A percentile compares a stretch with the other conserved stretches of the same genome.
Evolutionary conservation across 495 filamentous ascomycete species (phyloP).

Genomic region (Aspergillus ellipticus): DNA sequence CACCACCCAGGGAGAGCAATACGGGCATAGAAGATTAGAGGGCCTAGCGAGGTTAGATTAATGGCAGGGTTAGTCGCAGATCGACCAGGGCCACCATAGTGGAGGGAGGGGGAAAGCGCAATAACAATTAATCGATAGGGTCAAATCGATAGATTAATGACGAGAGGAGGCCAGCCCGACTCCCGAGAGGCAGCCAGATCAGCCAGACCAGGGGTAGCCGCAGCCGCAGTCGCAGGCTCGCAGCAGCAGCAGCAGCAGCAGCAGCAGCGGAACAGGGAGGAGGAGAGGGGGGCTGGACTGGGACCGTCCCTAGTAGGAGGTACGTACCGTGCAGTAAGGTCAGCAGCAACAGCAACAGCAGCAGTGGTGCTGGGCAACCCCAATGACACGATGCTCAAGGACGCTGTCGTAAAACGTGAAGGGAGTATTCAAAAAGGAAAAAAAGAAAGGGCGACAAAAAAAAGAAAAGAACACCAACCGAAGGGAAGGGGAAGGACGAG

Average conservation of each 20-base stretch:
- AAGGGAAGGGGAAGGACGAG: not conserved
- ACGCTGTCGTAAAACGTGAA: too few species aligned
- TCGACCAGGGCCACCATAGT: conserved; percentile 8
- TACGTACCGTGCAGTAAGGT: too few species aligned
- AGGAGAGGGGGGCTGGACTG: not conserved
- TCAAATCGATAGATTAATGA: not conserved
- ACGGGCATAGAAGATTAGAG: conserved; percentile 1
- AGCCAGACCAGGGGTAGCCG: not conserved
- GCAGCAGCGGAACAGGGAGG: not conserved
- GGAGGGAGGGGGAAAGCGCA: not conserved
- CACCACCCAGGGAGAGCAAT: conserved; percentile 3
- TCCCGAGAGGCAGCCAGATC: not conserved
- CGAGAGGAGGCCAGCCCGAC: too few species aligned
- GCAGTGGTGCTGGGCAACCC: too few species aligned
- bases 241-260: too few species aligned
- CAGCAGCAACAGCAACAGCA: not conserved
- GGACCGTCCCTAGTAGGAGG: not conserved
- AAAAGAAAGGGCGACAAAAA: not conserved
- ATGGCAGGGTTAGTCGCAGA: conserved; percentile 10
- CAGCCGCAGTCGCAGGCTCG: too few species aligned
- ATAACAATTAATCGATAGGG: not conserved
- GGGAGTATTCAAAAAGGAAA: not conserved
- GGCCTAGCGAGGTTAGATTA: conserved; percentile 11
- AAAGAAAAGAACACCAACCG: not conserved
- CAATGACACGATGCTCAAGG: too few species aligned